These are phyloP conservation scores for Globisporangium spiculum DNA, from an alignment of 352 stramenopile genomes.

Conservation along the genomic window DNA sequence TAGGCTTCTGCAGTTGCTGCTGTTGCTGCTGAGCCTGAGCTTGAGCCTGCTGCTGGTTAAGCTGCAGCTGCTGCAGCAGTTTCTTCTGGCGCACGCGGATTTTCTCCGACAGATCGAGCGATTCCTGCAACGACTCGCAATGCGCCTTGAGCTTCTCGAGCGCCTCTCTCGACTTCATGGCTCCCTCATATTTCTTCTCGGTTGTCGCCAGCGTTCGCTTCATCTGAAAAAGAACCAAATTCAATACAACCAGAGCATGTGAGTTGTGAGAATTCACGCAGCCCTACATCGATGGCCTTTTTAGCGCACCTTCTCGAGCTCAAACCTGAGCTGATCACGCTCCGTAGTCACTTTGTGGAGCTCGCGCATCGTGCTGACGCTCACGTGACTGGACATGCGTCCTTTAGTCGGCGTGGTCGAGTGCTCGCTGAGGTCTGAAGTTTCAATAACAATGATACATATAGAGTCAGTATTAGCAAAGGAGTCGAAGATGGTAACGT, in stretches of 20 bases:
- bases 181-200: constrained; percentile 53
- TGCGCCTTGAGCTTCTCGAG: constrained; percentile 73
- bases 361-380: constrained; percentile 40
- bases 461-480: not conserved
- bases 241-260: not conserved
- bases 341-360: constrained; percentile 66
- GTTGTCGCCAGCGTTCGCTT: constrained; percentile 36
- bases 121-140: constrained; percentile 75
- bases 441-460: not conserved
- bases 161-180: constrained; percentile 42
- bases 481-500: not conserved
- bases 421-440: constrained; percentile 24
- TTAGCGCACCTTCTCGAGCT: constrained; percentile 53
- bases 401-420: constrained; percentile 16
- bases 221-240: constrained; percentile 19
- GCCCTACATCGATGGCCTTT: not conserved
- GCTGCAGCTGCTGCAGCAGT: constrained; percentile 64
- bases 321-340: constrained; percentile 74
- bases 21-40: not conserved
- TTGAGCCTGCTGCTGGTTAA: constrained; percentile 22
- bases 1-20: constrained; percentile 2
- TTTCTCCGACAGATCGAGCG: constrained; percentile 75
- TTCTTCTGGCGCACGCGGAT: constrained; percentile 79
- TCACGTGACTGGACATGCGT: constrained; percentile 17
- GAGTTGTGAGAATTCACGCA: not conserved